Conservation (phyloP, 805 yeast species). For the Cyberlindnera euphorbiae region DNA sequence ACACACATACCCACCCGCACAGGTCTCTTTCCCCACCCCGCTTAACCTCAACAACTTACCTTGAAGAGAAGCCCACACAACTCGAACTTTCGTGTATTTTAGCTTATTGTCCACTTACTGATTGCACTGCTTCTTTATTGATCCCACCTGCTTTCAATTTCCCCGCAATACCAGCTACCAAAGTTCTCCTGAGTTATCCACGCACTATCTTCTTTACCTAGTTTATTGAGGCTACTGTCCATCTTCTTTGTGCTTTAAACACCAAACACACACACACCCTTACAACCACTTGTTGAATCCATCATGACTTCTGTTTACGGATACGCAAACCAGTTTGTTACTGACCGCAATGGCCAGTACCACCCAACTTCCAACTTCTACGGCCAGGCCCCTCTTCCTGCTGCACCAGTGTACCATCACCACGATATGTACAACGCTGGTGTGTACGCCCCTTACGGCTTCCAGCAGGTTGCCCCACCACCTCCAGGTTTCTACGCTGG, state of each 20-base stretch:
- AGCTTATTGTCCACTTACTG: no score
- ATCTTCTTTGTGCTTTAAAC: neutral
- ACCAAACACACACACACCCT: constrained; percentile 1
- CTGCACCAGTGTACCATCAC: constrained; percentile 3
- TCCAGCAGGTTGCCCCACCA: constrained; percentile 3
- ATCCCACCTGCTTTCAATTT: no score
- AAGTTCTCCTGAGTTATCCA: no score
- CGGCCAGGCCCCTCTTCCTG: constrained; percentile 4
- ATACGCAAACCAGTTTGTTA: constrained; percentile 12
- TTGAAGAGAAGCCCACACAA: no score
- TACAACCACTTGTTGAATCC: constrained; percentile 1
- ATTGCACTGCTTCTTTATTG: neutral
- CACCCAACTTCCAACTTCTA: constrained; percentile 4
- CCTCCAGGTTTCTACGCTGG: constrained; percentile 8
- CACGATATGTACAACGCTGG: constrained; percentile 1
- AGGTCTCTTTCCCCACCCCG: neutral
- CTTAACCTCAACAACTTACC: neutral
- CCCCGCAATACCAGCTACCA: no score
- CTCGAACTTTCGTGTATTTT: no score
- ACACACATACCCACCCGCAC: neutral
- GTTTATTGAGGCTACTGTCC: no score
- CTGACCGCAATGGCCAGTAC: constrained; percentile 5
- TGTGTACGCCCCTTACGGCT: constrained; percentile 5
- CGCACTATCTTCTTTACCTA: no score
- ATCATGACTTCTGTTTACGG: constrained; percentile 22